Base-by-base conservation (phyloP, 352 stramenopile species). In the Saprolegnia parasitica region DNA sequence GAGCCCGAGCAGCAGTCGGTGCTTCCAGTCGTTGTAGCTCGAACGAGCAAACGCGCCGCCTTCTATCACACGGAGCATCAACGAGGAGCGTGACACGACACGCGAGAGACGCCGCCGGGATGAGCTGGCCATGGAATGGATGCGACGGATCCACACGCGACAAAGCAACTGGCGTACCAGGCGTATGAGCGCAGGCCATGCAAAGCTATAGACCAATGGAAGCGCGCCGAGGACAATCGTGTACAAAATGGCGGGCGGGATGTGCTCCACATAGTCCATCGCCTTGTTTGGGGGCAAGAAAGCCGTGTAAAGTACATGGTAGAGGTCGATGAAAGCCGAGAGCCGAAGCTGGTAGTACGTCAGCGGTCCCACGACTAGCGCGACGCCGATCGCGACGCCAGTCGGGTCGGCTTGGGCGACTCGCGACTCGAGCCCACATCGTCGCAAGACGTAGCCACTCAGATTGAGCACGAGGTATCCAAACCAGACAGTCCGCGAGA, bases 401-500 rank as follows among this genome's bases (percentile, higher is more conserved):
- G 52, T 60, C 3, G 52, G 52, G 35, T 60, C 52, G 13, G 52
- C 52, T 24, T 60, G 52, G 24, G 52, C 52, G 20, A 4, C 1
- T 3, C n/a, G 8, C 35, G 11, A 20, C 9, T 26, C 52, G 35
- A 60, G 35, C 13, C 3, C 13, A 60, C 13, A 24, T 24, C 52
- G 52, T 20, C 52, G 3, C 11, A 60, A n/a, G 24, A 60, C 11
- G 13, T 9, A 9, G 10, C 52, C 52, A 15, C 11, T 40, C 13
- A 60, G 13, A 9, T 60, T 60, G 3, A 60, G 35, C 13, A 40
- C 13, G 16, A 60, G 35, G 35, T 62, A 70, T 4, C 16, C 50
- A 54, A 52, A 70, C 63, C 63, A 70, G 18, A 70, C 63, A 16
- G 37, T 29, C 0, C 63, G 63, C 4, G 42, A 24, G 10, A 70